These are phyloP conservation scores for Diplodia sapinea DNA, from an alignment of 2,329 filamentous ascomycete genomes.

Conservation along the genomic window DNA sequence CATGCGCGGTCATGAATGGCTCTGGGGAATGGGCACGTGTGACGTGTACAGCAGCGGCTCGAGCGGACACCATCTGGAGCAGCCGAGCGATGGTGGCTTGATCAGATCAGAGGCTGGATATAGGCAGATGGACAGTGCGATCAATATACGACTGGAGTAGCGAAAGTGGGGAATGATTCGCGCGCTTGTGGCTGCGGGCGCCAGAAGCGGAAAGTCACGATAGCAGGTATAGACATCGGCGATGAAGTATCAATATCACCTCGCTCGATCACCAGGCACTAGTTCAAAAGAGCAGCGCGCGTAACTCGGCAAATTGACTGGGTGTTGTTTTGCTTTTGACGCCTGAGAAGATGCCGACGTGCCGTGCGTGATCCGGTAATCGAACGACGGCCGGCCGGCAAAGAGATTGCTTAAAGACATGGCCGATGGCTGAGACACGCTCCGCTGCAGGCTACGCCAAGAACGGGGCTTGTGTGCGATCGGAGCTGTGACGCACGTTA, in stretches of 20 bases:
- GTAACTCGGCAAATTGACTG: not conserved
- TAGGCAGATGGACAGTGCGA: slow-evolving; percentile 28
- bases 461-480: slow-evolving; percentile 12
- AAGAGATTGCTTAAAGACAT: slow-evolving; percentile 23
- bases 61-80: slow-evolving; percentile 21
- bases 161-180: slow-evolving; percentile 27
- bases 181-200: slow-evolving; percentile 15
- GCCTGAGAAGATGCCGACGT: slow-evolving; percentile 2
- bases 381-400: slow-evolving; percentile 11
- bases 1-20: slow-evolving; percentile 11
- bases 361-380: slow-evolving; percentile 1
- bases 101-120: slow-evolving; percentile 25
- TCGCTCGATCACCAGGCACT: not conserved
- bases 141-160: slow-evolving; percentile 27
- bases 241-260: not conserved
- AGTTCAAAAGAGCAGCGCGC: not conserved
- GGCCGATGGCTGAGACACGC: slow-evolving; percentile 28
- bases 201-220: slow-evolving; percentile 30
- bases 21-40: slow-evolving; percentile 25
- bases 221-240: slow-evolving; percentile 17
- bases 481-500: slow-evolving; percentile 28
- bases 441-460: slow-evolving; percentile 25
- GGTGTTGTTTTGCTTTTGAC: slow-evolving; percentile 19
- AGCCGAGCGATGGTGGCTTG: slow-evolving; percentile 26
- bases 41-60: slow-evolving; percentile 25